Evolutionary conservation across 176 grass and related monocot genomes (phyloP).

Genomic region (Saccharum spontaneum): DNA sequence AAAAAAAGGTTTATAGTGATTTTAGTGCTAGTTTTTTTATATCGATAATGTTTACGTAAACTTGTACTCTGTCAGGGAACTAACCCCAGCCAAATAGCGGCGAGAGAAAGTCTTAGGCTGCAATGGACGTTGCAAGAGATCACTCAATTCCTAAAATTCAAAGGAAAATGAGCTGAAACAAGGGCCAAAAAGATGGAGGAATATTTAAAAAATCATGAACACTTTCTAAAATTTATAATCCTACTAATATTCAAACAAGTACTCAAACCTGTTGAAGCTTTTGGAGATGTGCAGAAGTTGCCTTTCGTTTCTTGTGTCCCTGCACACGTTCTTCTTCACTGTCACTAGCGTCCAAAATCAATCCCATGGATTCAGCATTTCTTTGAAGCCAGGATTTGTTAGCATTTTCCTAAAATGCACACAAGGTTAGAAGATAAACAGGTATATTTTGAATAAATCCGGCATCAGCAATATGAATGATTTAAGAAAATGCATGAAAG

Average conservation of each 20-base stretch:
- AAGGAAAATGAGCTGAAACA: conserved; percentile 37
- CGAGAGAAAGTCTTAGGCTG: conserved; percentile 77
- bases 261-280: conserved; percentile 77
- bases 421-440: conserved; percentile 17
- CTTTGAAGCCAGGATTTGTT: conserved; percentile 81
- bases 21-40: neutral
- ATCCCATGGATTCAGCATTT: conserved; percentile 80
- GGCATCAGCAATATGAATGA: neutral
- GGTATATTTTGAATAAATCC: neutral
- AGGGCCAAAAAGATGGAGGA: conserved; percentile 9
- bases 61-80: conserved; percentile 28
- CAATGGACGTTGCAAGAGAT: conserved; percentile 59
- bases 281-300: conserved; percentile 55
- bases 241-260: neutral
- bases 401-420: conserved; percentile 64
- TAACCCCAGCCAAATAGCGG: conserved; percentile 89
- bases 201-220: conserved; percentile 32
- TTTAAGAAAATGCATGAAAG: conserved; percentile 11
- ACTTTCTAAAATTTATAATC: conserved; percentile 14
- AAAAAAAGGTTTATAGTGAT: neutral
- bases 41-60: conserved; percentile 3
- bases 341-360: conserved; percentile 65
- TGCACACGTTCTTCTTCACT: conserved; percentile 72
- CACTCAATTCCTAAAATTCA: conserved; percentile 62
- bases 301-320: conserved; percentile 58